Evolutionary conservation across 106 monocot genomes (phyloP), one percentile per base, ranked within the genome.

Genomic region (Narthecium ossifragum): DNA sequence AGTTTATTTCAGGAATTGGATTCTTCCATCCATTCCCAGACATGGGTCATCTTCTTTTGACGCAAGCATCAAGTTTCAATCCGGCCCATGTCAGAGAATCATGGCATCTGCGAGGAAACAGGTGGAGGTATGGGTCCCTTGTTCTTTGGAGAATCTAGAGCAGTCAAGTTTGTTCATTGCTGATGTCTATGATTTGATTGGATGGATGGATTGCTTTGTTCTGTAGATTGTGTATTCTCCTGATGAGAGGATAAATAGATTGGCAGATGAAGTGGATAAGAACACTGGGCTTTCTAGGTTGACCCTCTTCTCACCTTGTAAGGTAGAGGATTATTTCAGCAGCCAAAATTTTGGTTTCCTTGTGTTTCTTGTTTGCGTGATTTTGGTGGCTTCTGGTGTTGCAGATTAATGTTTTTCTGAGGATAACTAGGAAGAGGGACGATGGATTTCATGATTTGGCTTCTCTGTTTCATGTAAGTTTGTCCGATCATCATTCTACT

Each of bases 391-490:
- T 52, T 25, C 20, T 34, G 40, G 29, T 20, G 26, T 14, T 82
- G 65, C 72, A 98, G 98, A 69, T 98, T 53, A 98, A 98, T 77
- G 79, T 91, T 26, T 98, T 91, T 45, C 80, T 98, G 72, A 84
- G 98, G 74, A 91, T 98, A 60, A 98, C 91, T 17, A 64, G 84
- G 6, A 98, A 91, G 75, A 84, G 98, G 59, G 79, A 71, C 58
- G 98, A 98, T 75, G 91, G 98, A 1, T 98, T 69, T 64, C 98
- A 98, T 77, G 98, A 98, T 66, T 75, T 98, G 66, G 98, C 98
- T 57, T 98, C 98, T 54, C 68, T 98, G 31, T 98, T 98, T 69
- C 98, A 98, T 85, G 98, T 91, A 72, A 85, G 83, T 77, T 51
- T 38, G 4, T 57, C 24, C 6, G 25, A 14, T 70, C 8, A n/a